phyloP scores from a whole-genome alignment of 1,284 basidiomycete species.

The Ustilago curta region DNA sequence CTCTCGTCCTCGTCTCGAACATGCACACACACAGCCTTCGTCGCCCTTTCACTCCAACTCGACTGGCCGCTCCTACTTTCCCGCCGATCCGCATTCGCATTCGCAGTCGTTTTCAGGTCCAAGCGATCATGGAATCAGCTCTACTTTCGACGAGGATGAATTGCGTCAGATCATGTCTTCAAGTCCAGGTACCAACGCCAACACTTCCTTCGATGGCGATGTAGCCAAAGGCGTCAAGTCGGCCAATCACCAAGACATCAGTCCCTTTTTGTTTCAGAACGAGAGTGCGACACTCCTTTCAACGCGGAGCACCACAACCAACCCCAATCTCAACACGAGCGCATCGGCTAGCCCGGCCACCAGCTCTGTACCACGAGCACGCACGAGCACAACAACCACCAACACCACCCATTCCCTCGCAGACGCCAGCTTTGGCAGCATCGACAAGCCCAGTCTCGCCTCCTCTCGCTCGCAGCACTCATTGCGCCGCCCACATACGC shows the following conservation, averaged over 20 bases:
- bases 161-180: conserved; percentile 46
- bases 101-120: conserved; percentile 15
- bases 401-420: conserved; percentile 15
- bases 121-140: conserved; percentile 34
- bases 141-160: conserved; percentile 43
- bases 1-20: conserved; percentile 30
- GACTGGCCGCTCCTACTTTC: conserved; percentile 11
- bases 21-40: conserved; percentile 29
- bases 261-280: conserved; percentile 54
- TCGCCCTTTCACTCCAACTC: conserved; percentile 16
- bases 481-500: conserved; percentile 37
- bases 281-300: conserved; percentile 19
- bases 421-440: conserved; percentile 26
- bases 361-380: conserved; percentile 17
- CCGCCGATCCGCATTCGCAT: not conserved
- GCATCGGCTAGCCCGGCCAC: conserved; percentile 4
- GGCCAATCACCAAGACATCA: conserved; percentile 53
- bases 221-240: conserved; percentile 27
- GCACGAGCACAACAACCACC: conserved; percentile 17
- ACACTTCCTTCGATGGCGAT: conserved; percentile 17
- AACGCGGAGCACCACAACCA: conserved; percentile 3
- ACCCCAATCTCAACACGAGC: not conserved
- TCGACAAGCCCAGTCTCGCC: conserved; percentile 14
- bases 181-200: conserved; percentile 6
- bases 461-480: conserved; percentile 41